Conservation (phyloP, 192 early-diverging fungal species). For the Coemansia sp. region DNA sequence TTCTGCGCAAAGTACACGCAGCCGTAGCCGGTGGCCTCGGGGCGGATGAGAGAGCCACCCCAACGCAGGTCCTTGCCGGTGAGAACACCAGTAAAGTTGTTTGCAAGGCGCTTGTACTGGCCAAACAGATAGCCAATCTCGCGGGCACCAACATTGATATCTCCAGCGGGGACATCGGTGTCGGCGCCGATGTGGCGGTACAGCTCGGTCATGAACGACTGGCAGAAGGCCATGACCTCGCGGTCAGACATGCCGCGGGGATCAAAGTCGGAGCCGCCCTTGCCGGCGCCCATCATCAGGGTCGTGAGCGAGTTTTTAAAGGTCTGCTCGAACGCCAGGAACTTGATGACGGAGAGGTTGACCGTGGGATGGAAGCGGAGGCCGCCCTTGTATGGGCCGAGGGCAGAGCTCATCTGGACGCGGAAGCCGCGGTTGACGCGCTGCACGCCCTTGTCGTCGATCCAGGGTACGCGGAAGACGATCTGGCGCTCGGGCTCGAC, state of each 20-base stretch:
- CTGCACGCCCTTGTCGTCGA: constrained; percentile 56
- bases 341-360: constrained; percentile 61
- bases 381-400: constrained; percentile 64
- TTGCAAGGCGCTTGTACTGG: constrained; percentile 60
- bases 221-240: constrained; percentile 60
- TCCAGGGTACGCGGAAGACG: constrained; percentile 59
- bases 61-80: constrained; percentile 60
- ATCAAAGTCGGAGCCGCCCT: constrained; percentile 60
- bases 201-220: constrained; percentile 60
- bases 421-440: constrained; percentile 61
- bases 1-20: constrained; percentile 60
- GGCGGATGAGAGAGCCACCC: constrained; percentile 60
- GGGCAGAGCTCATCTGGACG: constrained; percentile 61
- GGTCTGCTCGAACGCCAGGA: constrained; percentile 61
- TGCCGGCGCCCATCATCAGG: constrained; percentile 60
- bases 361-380: constrained; percentile 61
- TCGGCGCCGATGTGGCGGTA: constrained; percentile 60
- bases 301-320: constrained; percentile 63
- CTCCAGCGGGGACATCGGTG: constrained; percentile 59
- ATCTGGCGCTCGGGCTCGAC: constrained; percentile 61
- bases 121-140: constrained; percentile 61
- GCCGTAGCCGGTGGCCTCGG: constrained; percentile 62
- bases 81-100: constrained; percentile 58
- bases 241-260: constrained; percentile 57
- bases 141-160: constrained; percentile 58